phyloP scores from a whole-genome alignment of 805 yeast species.

The Candida saitoana region DNA sequence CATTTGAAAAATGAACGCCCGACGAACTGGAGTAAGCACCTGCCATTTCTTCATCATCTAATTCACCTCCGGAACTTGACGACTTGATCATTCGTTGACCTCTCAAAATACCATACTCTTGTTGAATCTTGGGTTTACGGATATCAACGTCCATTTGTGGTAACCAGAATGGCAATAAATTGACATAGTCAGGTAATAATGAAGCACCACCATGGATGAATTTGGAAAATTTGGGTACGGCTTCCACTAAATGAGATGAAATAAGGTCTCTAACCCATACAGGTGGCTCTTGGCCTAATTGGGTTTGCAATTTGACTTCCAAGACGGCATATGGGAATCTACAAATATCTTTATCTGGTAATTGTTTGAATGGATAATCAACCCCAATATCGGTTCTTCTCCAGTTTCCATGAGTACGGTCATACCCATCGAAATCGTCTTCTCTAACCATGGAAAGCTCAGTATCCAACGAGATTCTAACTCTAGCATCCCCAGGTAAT shows the following conservation, averaged over 20 bases:
- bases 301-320: conserved; percentile 96
- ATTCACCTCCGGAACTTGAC: conserved; percentile 49
- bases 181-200: conserved; percentile 77
- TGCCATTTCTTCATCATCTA: conserved; percentile 66
- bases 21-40: conserved; percentile 25
- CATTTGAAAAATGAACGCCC: conserved; percentile 43
- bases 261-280: conserved; percentile 94
- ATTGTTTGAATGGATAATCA: conserved; percentile 88
- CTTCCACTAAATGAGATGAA: conserved; percentile 90
- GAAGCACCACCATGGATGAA: conserved; percentile 96
- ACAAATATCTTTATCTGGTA: conserved; percentile 80
- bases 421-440: conserved; percentile 90
- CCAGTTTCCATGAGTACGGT: conserved; percentile 92
- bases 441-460: conserved; percentile 97
- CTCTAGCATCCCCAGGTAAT: conserved; percentile 98
- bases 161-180: conserved; percentile 91
- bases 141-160: conserved; percentile 97
- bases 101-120: conserved; percentile 61
- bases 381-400: conserved; percentile 98
- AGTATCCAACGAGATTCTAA: conserved; percentile 95
- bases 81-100: conserved; percentile 19
- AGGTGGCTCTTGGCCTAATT: conserved; percentile 98
- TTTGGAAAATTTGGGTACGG: conserved; percentile 96
- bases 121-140: conserved; percentile 71
- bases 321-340: conserved; percentile 96